Evolutionary conservation across 2,329 filamentous ascomycete genomes (phyloP).

Genomic region (Stagonosporopsis tanaceti): DNA sequence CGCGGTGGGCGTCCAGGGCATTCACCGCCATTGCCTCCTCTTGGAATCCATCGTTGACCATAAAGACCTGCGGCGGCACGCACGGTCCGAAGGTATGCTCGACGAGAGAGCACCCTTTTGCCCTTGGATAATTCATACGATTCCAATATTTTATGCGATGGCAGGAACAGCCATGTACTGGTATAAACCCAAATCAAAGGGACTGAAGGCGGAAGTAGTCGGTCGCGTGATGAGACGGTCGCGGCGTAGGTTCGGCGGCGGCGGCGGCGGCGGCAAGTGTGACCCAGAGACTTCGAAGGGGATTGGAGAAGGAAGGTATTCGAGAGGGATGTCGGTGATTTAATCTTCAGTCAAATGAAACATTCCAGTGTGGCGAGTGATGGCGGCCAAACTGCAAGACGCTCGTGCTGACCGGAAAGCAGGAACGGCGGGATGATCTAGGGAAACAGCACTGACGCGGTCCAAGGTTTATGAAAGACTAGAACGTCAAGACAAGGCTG

Average conservation of each 20-base stretch:
- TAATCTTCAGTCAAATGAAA: slow-evolving; percentile 14
- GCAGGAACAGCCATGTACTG: slow-evolving; percentile 35
- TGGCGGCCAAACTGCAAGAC: slow-evolving; percentile 15
- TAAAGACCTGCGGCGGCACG: slow-evolving; percentile 48
- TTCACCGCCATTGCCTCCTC: slow-evolving; percentile 44
- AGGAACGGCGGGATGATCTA: slow-evolving; percentile 9
- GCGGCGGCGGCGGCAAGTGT: neutral
- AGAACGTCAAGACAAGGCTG: slow-evolving; percentile 6
- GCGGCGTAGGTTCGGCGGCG: neutral
- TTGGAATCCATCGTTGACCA: slow-evolving; percentile 51
- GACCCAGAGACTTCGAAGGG: neutral
- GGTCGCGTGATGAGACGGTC: slow-evolving; percentile 15
- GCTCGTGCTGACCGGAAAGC: slow-evolving; percentile 30
- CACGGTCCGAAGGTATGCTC: slow-evolving; percentile 43
- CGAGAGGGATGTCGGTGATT: slow-evolving; percentile 1
- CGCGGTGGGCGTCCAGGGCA: slow-evolving; percentile 59
- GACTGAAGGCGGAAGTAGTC: slow-evolving; percentile 12
- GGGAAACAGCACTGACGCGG: slow-evolving; percentile 5
- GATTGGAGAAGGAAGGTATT: neutral
- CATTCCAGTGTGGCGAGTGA: slow-evolving; percentile 9
- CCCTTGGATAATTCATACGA: slow-evolving; percentile 50
- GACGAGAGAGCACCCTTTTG: slow-evolving; percentile 44
- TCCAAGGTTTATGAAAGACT: slow-evolving; percentile 2
- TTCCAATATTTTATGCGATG: slow-evolving; percentile 22
- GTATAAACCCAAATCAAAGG: slow-evolving; percentile 10